These are phyloP conservation scores for Penicillium brasilianum DNA, from an alignment of 2,329 filamentous ascomycete species.

Conservation along the genomic window DNA sequence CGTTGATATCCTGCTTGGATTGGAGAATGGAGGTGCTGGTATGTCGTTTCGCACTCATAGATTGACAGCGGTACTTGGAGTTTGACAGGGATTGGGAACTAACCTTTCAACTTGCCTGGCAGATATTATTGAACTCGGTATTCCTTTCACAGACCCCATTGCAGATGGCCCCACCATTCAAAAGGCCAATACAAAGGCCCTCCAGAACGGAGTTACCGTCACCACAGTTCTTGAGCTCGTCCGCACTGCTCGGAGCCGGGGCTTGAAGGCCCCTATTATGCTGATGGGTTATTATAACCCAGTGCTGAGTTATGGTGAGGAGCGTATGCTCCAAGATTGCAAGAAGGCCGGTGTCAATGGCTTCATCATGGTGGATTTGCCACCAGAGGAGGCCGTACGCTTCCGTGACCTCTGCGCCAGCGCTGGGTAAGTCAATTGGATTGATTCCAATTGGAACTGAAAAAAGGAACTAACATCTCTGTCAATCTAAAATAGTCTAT, in stretches of 20 bases:
- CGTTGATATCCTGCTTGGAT: constrained; percentile 79
- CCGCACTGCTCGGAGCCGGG: constrained; percentile 74
- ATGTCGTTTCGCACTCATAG: constrained; percentile 35
- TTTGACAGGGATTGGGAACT: constrained; percentile 8
- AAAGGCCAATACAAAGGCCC: constrained; percentile 87
- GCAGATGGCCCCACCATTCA: constrained; percentile 98
- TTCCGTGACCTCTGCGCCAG: constrained; percentile 54
- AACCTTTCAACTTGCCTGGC: constrained; percentile 21
- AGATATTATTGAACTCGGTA: constrained; percentile 95
- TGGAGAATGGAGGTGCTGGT: constrained; percentile 94
- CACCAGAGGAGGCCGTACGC: constrained; percentile 90
- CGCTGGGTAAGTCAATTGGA: constrained; percentile 35
- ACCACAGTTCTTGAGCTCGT: constrained; percentile 81
- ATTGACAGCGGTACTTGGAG: constrained; percentile 10
- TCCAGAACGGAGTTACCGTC: constrained; percentile 87
- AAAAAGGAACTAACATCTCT: neutral
- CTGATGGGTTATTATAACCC: constrained; percentile 99
- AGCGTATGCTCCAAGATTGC: constrained; percentile 82
- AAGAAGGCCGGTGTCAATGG: constrained; percentile 86
- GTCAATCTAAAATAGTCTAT: constrained; percentile 63
- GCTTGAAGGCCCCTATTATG: constrained; percentile 80
- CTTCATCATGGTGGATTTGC: constrained; percentile 95
- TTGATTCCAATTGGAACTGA: neutral
- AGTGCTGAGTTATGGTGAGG: constrained; percentile 90
- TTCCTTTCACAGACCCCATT: constrained; percentile 97